These are phyloP conservation scores for Macrophomina tecta DNA, from an alignment of 2,329 filamentous ascomycete genomes.

Conservation along the genomic window DNA sequence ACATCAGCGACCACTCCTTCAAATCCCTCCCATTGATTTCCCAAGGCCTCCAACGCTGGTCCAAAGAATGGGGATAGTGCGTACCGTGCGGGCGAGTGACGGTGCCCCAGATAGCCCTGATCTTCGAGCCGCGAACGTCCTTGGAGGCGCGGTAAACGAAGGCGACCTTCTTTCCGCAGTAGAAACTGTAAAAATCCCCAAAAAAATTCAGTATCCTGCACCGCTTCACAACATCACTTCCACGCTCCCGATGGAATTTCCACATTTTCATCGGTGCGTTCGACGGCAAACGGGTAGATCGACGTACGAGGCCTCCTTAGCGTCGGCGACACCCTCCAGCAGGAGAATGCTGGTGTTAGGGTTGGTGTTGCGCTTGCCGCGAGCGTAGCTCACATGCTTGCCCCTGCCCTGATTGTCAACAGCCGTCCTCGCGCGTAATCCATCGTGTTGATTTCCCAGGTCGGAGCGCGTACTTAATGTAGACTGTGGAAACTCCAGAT, in stretches of 20 bases:
- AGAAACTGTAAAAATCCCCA: conserved; percentile 66
- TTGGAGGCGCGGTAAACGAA: conserved; percentile 97
- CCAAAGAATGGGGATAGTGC: background rate
- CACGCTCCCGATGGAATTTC: conserved; percentile 22
- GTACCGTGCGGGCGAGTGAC: conserved; percentile 93
- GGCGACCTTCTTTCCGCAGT: conserved; percentile 97
- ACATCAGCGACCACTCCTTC: background rate
- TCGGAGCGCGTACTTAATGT: conserved; percentile 24
- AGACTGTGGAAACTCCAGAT: conserved; percentile 15
- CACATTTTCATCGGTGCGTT: background rate
- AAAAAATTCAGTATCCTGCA: background rate
- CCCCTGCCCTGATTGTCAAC: conserved; percentile 64
- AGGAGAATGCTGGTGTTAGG: conserved; percentile 92
- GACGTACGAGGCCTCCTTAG: conserved; percentile 79
- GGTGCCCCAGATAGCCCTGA: conserved; percentile 98
- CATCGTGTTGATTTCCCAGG: background rate
- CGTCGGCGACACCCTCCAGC: conserved; percentile 96
- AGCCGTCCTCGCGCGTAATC: background rate
- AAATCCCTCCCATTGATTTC: background rate
- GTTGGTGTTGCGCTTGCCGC: conserved; percentile 89
- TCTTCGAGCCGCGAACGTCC: conserved; percentile 97
- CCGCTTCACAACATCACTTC: background rate
- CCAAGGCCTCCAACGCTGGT: background rate
- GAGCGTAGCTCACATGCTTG: conserved; percentile 98
- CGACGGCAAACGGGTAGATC: background rate